Evolutionary conservation across 306 rosid genomes (phyloP), one percentile per base, ranked within the genome.

Genomic region (Medicago lupulina): DNA sequence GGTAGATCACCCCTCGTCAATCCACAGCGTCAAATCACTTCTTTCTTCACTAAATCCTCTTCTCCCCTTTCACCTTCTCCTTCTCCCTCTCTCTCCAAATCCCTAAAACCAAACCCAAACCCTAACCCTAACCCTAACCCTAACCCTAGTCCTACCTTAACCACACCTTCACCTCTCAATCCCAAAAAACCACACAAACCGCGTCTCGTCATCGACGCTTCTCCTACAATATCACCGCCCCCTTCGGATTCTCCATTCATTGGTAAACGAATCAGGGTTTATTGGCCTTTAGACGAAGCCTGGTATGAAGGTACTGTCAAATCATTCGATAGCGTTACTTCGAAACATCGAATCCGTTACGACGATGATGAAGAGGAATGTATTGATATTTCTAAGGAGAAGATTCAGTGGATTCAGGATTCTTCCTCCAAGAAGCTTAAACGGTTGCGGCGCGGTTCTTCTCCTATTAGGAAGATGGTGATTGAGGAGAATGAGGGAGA

Each of bases 301-400:
- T 95, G 98, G 97, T 95, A 92, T 78, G 88, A 89, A 82, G 98
- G 98, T 7, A 15, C 21, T 16, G 88, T 95, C 70, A 90, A 85
- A 63, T 79, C 85, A 0, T 95, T 87, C 23, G 85, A 88, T 50
- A 71, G 53, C 16, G 31, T 47, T 4, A 79, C 80, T 3, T 83
- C 88, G 2, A 86, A 85, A 76, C 97, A 92, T 83, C 49, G 86
- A 69, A 77, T 95, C 57, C 74, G 65, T 58, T 95, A 95, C 69
- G 97, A 89, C 4, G 97, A 95, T 16, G 91, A 71, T 2, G 97
- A 92, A 76, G 92, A 90, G 80, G 97, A 92, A 67, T 43, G 66
- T 13, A 18, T 92, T 66, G 83, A 89, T 34, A 77, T 95, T 76
- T 83, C 71, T 7, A 74, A 63, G 72, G 97, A 95, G 89, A 85